A percentile compares a stretch with the other conserved stretches of the same genome.
These are phyloP conservation scores for Leptographium lundbergii DNA, from an alignment of 2,329 filamentous ascomycete species.

Conservation along the genomic window DNA sequence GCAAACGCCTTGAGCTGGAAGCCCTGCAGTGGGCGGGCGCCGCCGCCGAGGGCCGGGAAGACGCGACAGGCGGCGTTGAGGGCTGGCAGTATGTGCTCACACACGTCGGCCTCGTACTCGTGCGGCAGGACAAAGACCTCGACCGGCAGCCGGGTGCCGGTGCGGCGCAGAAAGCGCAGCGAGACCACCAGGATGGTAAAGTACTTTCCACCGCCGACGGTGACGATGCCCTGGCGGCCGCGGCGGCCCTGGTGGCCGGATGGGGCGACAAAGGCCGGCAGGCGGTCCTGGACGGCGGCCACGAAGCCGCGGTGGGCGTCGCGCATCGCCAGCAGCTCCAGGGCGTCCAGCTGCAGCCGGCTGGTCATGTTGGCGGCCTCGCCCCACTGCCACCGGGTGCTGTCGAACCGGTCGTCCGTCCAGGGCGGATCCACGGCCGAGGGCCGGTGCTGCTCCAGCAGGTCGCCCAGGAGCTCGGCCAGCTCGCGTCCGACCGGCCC, in stretches of 20 bases:
- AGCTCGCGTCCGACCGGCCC: background rate
- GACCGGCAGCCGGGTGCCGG: conserved; percentile 35
- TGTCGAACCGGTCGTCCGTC: conserved; percentile 2
- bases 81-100: conserved; percentile 17
- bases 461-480: background rate
- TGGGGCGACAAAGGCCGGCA: background rate
- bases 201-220: conserved; percentile 34
- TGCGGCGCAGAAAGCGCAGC: conserved; percentile 36
- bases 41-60: conserved; percentile 14
- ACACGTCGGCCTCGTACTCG: conserved; percentile 19
- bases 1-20: conserved; percentile 46
- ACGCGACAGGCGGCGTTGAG: conserved; percentile 21
- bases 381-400: conserved; percentile 5
- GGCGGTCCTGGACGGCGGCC: background rate
- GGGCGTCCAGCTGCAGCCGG: background rate
- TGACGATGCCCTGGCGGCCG: conserved; percentile 30
- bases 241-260: too few species aligned
- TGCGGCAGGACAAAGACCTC: conserved; percentile 22
- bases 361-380: conserved; percentile 1
- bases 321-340: conserved; percentile 4
- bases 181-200: conserved; percentile 35
- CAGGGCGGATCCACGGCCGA: conserved; percentile 1
- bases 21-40: conserved; percentile 18
- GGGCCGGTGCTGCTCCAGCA: conserved; percentile 1
- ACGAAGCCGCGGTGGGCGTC: conserved; percentile 4